Evolutionary conservation across 805 yeast genomes (phyloP), one percentile per base, ranked within the genome.

Genomic region (Debaryomyces prosopidis): DNA sequence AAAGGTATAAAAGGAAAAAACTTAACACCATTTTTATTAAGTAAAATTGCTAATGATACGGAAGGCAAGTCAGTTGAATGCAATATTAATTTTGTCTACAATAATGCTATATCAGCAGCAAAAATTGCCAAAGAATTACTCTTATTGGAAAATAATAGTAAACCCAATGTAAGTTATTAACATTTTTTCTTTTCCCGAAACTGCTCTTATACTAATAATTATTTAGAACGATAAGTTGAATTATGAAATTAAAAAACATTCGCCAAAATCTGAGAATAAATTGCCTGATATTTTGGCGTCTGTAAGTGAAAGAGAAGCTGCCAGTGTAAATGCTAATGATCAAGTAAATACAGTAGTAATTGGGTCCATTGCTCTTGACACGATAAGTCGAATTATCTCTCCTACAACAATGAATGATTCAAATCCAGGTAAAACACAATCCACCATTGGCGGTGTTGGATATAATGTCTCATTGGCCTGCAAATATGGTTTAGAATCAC

Each of bases 361-460:
- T 27, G 97, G 96, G 0, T 82, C 91, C 0, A 68, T 89, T 19
- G 95, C 96, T 0, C 63, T 85, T 31, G 97, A 89, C 59, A 71
- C 87, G 0, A 79, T 84, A 4, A 80, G 88, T 50, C 71, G 73
- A 11, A 55, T 85, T 5, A 27, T 14, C 6, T 31, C 49, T 0
- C 42, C 43, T 0, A 43, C 56, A 14, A 53, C 49, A 11, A 54
- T 75, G 53, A 63, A 68, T 10, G 92, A 92, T 47, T 89, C 96
- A 2, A 86, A 86, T 51, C 94, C 94, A 0, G 90, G 94, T 0
- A 58, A 55, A 0, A 73, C 80, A 5, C 54, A 63, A 1, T 73
- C 82, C 2, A 71, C 85, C 0, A 60, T 88, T 7, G 97, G 96
- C 1, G 97, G 96, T 1, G 96, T 89, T 2, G 97, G 89, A 0